Conservation (phyloP, 2,329 filamentous ascomycete genomes). For the Cordyceps cicadae region DNA sequence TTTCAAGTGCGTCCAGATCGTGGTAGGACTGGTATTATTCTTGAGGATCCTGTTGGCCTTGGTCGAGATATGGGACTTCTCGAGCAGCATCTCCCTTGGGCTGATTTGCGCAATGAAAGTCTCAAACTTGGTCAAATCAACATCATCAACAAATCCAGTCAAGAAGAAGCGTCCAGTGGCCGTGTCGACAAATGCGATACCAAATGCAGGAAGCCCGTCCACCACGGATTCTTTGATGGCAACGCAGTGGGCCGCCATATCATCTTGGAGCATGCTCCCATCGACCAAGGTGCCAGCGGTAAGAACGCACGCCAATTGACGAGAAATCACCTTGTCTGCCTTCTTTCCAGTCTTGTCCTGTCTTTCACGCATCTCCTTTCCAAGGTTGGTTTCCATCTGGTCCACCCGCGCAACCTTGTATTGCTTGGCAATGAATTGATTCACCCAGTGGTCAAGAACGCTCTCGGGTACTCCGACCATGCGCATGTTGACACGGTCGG, state of each 20-base stretch:
- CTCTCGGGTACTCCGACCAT: constrained; percentile 98
- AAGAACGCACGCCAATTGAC: constrained; percentile 83
- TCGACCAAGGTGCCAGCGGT: constrained; percentile 92
- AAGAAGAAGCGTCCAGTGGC: constrained; percentile 92
- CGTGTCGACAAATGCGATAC: constrained; percentile 88
- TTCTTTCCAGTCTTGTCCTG: constrained; percentile 59
- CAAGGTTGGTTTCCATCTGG: constrained; percentile 90
- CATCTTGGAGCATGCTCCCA: constrained; percentile 91
- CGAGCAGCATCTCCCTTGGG: constrained; percentile 79
- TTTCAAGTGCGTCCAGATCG: constrained; percentile 92
- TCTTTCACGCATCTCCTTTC: constrained; percentile 97
- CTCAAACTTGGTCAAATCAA: constrained; percentile 92
- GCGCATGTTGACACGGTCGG: constrained; percentile 96
- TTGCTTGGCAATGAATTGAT: constrained; percentile 96
- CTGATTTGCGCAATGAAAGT: constrained; percentile 89
- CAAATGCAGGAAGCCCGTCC: constrained; percentile 73
- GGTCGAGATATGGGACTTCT: constrained; percentile 79
- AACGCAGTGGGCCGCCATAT: constrained; percentile 94
- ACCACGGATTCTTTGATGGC: constrained; percentile 78
- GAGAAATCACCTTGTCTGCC: constrained; percentile 84
- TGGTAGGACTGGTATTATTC: constrained; percentile 87
- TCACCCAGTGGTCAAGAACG: constrained; percentile 93
- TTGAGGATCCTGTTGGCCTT: constrained; percentile 89
- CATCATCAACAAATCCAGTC: constrained; percentile 86
- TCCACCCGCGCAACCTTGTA: constrained; percentile 96